Percentiles rank a stretch among this genome's conserved stretches.
phyloP scores from a whole-genome alignment of 202 grass and related monocot genomes.

The Zoysia matrella region DNA sequence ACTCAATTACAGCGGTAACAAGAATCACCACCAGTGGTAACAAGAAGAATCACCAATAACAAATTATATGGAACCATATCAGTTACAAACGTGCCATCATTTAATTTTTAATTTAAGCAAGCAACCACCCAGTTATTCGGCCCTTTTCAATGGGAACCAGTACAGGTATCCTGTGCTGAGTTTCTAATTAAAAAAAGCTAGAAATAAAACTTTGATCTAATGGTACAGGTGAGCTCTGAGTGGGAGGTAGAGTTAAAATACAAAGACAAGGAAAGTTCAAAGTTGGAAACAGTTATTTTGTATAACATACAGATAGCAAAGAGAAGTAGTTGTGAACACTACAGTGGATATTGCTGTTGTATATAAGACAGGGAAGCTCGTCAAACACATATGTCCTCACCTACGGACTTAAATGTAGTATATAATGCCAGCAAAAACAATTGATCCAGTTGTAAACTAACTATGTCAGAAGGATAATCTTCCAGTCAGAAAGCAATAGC shows the following conservation, averaged over 20 bases:
- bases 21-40: neutral
- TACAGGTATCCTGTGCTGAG: neutral
- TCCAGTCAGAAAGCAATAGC: conserved; percentile 14
- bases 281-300: neutral
- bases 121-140: neutral
- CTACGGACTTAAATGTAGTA: conserved; percentile 31
- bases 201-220: neutral
- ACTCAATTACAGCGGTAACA: conserved; percentile 8
- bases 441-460: neutral
- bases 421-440: neutral
- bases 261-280: conserved; percentile 8
- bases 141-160: conserved; percentile 1
- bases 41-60: neutral
- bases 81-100: neutral
- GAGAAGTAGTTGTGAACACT: conserved; percentile 7
- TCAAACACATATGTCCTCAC: conserved; percentile 12
- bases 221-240: neutral
- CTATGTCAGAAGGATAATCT: neutral
- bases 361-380: neutral
- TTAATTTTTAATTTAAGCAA: neutral
- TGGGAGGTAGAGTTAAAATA: conserved; percentile 22
- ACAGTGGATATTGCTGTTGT: neutral
- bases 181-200: neutral
- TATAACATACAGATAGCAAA: conserved; percentile 2
- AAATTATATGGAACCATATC: neutral